These are phyloP conservation scores for Neckera pumila DNA, from an alignment of 225 moss, liverwort and hornwort genomes.

Conservation along the genomic window DNA sequence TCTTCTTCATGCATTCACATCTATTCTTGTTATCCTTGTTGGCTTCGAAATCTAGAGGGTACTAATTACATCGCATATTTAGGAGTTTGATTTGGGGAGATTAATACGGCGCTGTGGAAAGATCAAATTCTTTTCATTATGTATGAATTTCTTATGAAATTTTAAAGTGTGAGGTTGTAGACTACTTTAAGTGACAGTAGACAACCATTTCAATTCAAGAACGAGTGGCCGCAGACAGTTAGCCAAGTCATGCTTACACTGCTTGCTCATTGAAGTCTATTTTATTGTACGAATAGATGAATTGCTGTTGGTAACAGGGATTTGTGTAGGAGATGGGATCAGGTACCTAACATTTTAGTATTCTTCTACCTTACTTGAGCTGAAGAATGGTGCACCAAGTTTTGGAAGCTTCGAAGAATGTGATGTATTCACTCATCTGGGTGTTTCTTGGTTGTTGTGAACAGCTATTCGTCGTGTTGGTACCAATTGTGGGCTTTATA, in stretches of 20 bases:
- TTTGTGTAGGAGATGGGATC: background rate
- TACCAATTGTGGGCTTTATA: constrained; percentile 75
- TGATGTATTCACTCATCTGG: background rate
- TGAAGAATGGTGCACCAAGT: background rate
- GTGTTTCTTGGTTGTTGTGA: constrained; percentile 3
- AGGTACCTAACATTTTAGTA: background rate
- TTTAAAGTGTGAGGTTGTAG: background rate
- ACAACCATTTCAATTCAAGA: background rate
- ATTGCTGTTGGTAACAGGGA: background rate
- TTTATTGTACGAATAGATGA: background rate
- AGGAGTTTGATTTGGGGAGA: background rate
- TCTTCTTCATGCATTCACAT: background rate
- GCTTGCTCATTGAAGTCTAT: background rate
- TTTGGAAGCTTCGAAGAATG: background rate
- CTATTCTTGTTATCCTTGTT: background rate
- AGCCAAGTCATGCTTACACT: background rate
- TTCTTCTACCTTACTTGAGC: background rate
- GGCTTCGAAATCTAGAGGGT: background rate
- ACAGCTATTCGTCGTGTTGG: constrained; percentile 77
- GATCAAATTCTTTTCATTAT: background rate
- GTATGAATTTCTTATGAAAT: background rate
- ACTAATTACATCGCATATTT: background rate
- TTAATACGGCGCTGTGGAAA: background rate
- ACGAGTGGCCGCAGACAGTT: background rate
- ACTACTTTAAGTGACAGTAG: background rate